phyloP scores from a whole-genome alignment of 2,329 filamentous ascomycete genomes.

The Fusarium miscanthi region DNA sequence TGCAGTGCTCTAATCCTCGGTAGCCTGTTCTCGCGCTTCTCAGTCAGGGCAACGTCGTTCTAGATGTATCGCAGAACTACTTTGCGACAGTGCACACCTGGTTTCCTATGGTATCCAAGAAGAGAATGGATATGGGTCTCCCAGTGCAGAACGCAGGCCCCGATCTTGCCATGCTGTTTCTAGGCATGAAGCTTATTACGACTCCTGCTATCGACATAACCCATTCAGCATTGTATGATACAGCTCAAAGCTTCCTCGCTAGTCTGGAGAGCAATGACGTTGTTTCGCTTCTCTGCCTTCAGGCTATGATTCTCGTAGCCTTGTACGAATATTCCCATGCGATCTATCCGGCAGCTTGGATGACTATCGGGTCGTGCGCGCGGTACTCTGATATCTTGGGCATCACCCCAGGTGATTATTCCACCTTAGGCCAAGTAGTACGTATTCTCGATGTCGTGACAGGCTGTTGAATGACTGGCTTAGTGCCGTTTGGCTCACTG shows the following conservation, averaged over 20 bases:
- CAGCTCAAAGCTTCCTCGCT: neutral
- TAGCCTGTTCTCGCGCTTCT: neutral
- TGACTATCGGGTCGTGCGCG: neutral
- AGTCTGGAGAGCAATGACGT: neutral
- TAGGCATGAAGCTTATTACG: neutral
- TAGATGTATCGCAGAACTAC: neutral
- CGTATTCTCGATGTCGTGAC: neutral
- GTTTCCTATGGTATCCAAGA: neutral
- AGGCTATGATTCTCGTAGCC: neutral
- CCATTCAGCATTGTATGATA: neutral
- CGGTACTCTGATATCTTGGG: neutral
- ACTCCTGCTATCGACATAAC: neutral
- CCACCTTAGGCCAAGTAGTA: neutral
- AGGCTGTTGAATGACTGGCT: too few species aligned
- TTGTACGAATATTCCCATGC: neutral
- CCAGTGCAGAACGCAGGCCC: neutral
- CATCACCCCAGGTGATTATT: neutral
- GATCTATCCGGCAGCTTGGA: neutral
- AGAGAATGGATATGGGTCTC: neutral
- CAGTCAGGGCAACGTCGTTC: neutral
- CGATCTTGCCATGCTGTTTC: neutral
- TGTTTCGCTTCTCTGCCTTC: rapidly evolving
- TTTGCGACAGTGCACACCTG: neutral
- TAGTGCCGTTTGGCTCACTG: rapidly evolving
- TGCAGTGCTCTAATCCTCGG: neutral